These are phyloP conservation scores for Bjerkandera adusta DNA, from an alignment of 1,284 basidiomycete genomes.

Conservation along the genomic window DNA sequence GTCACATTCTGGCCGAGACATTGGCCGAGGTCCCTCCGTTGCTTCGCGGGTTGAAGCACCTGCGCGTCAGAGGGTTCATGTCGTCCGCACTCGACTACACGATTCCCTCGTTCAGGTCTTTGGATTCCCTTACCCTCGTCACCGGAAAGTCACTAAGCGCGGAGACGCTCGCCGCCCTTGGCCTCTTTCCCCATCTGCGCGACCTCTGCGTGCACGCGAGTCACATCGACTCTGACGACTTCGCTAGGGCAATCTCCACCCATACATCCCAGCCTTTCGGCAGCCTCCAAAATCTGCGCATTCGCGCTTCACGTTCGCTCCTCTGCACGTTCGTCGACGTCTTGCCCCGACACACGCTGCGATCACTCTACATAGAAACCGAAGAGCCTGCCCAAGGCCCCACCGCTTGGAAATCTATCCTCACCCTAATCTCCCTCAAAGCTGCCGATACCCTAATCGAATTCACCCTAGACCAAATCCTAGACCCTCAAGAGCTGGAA, in stretches of 20 bases:
- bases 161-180: slow-evolving; percentile 40
- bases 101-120: slow-evolving; percentile 36
- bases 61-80: slow-evolving; percentile 48
- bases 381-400: slow-evolving; percentile 27
- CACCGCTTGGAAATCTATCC: slow-evolving; percentile 37
- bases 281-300: slow-evolving; percentile 40
- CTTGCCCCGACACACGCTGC: slow-evolving; percentile 34
- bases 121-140: slow-evolving; percentile 44
- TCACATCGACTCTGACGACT: slow-evolving; percentile 35
- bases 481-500: slow-evolving; percentile 20
- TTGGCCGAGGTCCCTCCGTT: slow-evolving; percentile 6
- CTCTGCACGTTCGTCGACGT: slow-evolving; percentile 35
- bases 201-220: slow-evolving; percentile 50
- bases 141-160: slow-evolving; percentile 40
- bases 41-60: slow-evolving; percentile 32
- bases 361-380: slow-evolving; percentile 38
- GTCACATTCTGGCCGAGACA: slow-evolving; percentile 15
- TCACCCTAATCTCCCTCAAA: slow-evolving; percentile 37
- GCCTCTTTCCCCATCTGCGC: slow-evolving; percentile 39
- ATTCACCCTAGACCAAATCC: slow-evolving; percentile 41
- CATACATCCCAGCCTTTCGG: slow-evolving; percentile 33
- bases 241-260: slow-evolving; percentile 25
- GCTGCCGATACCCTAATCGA: slow-evolving; percentile 36
- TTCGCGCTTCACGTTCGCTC: slow-evolving; percentile 35
- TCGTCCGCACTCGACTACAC: slow-evolving; percentile 33